Conservation (phyloP, 148 eudicot genomes). For the Rhododendron griersonianum region DNA sequence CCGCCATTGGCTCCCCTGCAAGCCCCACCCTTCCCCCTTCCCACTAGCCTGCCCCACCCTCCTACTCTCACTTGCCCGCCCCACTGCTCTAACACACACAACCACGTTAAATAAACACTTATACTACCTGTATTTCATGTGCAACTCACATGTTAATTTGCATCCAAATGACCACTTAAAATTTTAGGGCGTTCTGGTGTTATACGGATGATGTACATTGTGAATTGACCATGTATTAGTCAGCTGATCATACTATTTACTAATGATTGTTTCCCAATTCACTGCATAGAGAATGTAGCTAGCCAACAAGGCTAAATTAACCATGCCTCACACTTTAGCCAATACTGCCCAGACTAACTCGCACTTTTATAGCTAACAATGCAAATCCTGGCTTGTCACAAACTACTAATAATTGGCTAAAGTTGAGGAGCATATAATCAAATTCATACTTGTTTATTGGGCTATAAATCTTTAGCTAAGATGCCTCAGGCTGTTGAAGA, state of each 20-base stretch:
- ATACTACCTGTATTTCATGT: too few species aligned
- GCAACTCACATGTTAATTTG: too few species aligned
- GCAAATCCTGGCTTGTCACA: background rate
- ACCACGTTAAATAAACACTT: background rate
- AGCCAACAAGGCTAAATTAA: background rate
- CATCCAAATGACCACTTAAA: too few species aligned
- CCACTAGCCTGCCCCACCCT: background rate
- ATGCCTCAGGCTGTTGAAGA: background rate
- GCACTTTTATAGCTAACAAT: background rate
- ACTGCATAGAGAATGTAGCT: background rate
- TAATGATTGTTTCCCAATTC: too few species aligned
- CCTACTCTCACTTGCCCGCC: background rate
- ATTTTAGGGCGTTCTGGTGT: background rate
- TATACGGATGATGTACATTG: background rate
- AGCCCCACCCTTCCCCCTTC: background rate
- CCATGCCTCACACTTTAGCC: background rate
- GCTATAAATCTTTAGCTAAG: background rate
- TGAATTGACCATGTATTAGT: background rate
- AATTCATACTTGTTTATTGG: background rate
- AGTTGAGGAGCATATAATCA: background rate
- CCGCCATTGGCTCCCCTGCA: background rate
- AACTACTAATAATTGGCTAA: background rate
- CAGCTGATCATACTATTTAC: background rate
- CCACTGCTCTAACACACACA: background rate
- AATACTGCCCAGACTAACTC: background rate